phyloP scores from a whole-genome alignment of 1,139 yeast genomes.

The Yamadazyma epiphylla region DNA sequence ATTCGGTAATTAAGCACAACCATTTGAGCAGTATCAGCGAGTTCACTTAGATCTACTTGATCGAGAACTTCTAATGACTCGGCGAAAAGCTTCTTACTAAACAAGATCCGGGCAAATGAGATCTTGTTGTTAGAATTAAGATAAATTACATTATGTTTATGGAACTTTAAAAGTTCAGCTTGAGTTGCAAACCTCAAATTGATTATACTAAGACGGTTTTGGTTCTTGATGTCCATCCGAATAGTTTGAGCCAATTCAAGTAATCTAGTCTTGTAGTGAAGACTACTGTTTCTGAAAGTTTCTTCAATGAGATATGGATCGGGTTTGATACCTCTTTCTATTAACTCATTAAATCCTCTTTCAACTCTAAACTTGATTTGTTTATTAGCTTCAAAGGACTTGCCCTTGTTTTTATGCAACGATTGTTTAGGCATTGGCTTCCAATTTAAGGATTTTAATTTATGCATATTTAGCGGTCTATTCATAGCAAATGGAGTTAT shows the following conservation, averaged over 20 bases:
- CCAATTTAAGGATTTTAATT: slow-evolving; percentile 14
- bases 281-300: slow-evolving; percentile 27
- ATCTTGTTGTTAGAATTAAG: slow-evolving; percentile 29
- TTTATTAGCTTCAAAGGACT: slow-evolving; percentile 3
- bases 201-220: slow-evolving; percentile 13
- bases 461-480: slow-evolving; percentile 9
- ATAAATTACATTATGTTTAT: slow-evolving; percentile 7
- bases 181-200: slow-evolving; percentile 13
- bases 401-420: neutral
- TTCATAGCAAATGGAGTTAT: neutral
- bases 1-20: slow-evolving; percentile 20
- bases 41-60: slow-evolving; percentile 12
- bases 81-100: slow-evolving; percentile 23
- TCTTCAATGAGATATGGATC: slow-evolving; percentile 27
- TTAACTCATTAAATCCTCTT: slow-evolving; percentile 31
- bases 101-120: slow-evolving; percentile 26
- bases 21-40: slow-evolving; percentile 22
- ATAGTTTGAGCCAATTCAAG: slow-evolving; percentile 17
- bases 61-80: slow-evolving; percentile 23
- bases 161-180: slow-evolving; percentile 16
- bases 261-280: slow-evolving; percentile 14
- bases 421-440: slow-evolving; percentile 5
- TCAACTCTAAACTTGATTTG: slow-evolving; percentile 33
- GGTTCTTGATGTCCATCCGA: slow-evolving; percentile 11
- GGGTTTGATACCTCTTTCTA: slow-evolving; percentile 34